phyloP scores from a whole-genome alignment of 768 basidiomycete species.

The Leccinum arenicola region DNA sequence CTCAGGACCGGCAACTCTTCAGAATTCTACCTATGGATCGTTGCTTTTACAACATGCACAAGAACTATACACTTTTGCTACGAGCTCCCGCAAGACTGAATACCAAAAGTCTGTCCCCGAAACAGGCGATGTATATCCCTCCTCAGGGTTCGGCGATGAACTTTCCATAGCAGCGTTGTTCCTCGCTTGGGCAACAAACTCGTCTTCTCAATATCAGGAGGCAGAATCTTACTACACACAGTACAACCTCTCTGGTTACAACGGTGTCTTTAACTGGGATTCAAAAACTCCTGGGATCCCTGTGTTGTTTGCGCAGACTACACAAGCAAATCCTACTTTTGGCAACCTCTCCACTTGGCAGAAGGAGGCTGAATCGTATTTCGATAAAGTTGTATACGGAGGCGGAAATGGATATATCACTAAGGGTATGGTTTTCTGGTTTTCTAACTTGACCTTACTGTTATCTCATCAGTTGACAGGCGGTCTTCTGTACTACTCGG shows the following conservation, averaged over 20 bases:
- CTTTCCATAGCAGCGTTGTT: constrained; percentile 74
- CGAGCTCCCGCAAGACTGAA: constrained; percentile 55
- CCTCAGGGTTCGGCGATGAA: constrained; percentile 72
- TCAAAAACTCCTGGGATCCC: constrained; percentile 73
- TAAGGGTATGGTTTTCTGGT: constrained; percentile 44
- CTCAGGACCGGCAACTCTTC: constrained; percentile 61
- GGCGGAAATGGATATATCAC: constrained; percentile 57
- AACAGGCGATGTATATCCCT: constrained; percentile 62
- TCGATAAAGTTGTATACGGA: constrained; percentile 67
- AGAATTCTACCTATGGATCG: constrained; percentile 69
- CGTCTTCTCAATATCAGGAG: constrained; percentile 54
- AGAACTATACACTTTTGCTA: constrained; percentile 73
- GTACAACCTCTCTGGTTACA: constrained; percentile 49
- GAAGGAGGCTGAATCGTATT: constrained; percentile 65
- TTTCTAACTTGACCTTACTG: neutral
- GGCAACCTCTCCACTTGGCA: constrained; percentile 69
- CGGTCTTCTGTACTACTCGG: constrained; percentile 78
- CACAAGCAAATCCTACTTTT: constrained; percentile 51
- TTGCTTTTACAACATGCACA: constrained; percentile 72
- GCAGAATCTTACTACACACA: constrained; percentile 60
- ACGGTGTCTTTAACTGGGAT: constrained; percentile 87
- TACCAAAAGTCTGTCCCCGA: constrained; percentile 74
- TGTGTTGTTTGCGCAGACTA: constrained; percentile 74
- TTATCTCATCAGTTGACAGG: constrained; percentile 40
- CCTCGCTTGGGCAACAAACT: constrained; percentile 68